Evolutionary conservation across 2,329 filamentous ascomycete species (phyloP), one percentile per base, ranked within the genome.

Genomic region (Pezicula rhizophila): DNA sequence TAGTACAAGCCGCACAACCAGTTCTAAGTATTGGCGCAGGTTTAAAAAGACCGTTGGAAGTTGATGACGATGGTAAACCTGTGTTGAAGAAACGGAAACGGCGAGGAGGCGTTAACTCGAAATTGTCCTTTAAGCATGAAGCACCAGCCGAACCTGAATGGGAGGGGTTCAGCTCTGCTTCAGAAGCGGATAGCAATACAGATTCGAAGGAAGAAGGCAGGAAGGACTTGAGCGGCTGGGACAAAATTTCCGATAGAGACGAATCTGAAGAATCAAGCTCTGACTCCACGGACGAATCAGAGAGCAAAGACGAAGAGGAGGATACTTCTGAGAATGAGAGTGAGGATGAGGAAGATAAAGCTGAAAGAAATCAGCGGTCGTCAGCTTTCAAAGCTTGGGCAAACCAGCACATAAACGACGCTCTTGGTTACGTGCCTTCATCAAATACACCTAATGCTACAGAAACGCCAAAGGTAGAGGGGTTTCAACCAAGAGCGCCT

Each of bases 321-420:
- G 50, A 52, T 12, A 54, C 64, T n/a, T 54, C 54, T 5, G 56
- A 61, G 3, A 59, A 64, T 15, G 51, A 57, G 10, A 59, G 59
- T 11, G 65, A 66, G 17, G 58, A 60, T 8, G 60, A 63, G 15
- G 61, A 60, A 17, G 63, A 62, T 31, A 58, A 62, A 35, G 65
- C 68, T 6, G 54, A 47, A 46, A 67, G 56, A 56, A 70, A 66
- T 60, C 62, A 68, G 53, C 67, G 70, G 49, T 71, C 70, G 38
- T 81, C 79, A 2, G 89, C 89, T 0, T 99, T 99, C 75, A 97
- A 97, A 66, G 79, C 85, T 2, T 99, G 93, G 93, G 93, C 93
- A 17, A 82, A 84, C 26, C 82, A 88, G 59, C 86, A 93, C 67
- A 80, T 91, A 49, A 96, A 96, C 60, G 80, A 92, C 59, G 85